Base-by-base conservation (phyloP, 2,329 filamentous ascomycete species). In the Diaporthe sp. region DNA sequence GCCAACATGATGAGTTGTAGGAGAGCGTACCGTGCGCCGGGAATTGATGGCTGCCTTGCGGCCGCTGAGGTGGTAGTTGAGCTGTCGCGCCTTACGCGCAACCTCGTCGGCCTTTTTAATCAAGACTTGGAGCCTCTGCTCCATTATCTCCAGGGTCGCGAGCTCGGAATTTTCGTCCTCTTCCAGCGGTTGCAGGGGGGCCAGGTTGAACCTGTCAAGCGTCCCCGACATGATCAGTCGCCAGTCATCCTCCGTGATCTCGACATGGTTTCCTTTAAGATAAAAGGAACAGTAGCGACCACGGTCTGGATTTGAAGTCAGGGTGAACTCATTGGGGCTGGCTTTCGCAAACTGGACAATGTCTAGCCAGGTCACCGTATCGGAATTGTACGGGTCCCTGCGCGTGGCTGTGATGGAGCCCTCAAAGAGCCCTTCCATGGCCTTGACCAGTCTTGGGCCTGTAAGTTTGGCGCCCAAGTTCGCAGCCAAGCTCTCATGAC, bases 191-290 rank as follows among this genome's bases (percentile, higher is more conserved):
- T 96, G 92, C 19, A 93, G 92, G 2, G 95, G 93, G 25, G 95
- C 95, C 83, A 95, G 90, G 25, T 79, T 79, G 74, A 89, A 87
- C 80, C 95, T 92, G 82, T 97, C 94, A 15, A 96, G 90, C 77
- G 94, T 94, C 38, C 95, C 95, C 52, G 94, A 96, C 72, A 92
- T 91, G 77, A 97, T 96, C 77, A 97, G 86, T 55, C 95, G 89
- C 87, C 93, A 97, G 81, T 98, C 95, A 81, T 97, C 95, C 82
- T 97, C 95, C 25, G 91, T 92, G 76, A 98, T 96, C 84, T 97
- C 94, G 12, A 97, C 93, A 64, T 94, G 90, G 77, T 92, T 89
- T 76, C 95, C 94, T 80, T 95, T 95, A 77, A 95, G 92, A 80
- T 92, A 91, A 82, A 97, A 97, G 77, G 95, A 94, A 81, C 95